Conservation (phyloP, 2,329 filamentous ascomycete genomes). For the Bipolaris cookei region DNA sequence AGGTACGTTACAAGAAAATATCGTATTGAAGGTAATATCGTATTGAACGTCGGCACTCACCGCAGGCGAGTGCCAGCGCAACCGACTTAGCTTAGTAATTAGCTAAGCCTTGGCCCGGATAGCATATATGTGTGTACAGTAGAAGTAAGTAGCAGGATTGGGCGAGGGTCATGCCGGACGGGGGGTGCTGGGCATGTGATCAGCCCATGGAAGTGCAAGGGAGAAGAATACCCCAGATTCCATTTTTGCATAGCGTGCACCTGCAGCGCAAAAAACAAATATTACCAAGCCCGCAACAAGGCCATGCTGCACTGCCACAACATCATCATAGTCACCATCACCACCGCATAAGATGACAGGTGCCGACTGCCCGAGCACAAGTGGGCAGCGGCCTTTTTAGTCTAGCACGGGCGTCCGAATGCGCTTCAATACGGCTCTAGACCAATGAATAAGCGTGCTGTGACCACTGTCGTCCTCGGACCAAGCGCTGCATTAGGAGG, state of each 20-base stretch:
- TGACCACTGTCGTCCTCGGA: constrained; percentile 17
- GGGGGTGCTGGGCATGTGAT: too few species aligned
- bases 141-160: too few species aligned
- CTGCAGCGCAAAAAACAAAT: constrained; percentile 10
- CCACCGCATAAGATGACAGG: constrained; percentile 15
- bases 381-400: constrained; percentile 26
- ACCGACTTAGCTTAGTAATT: too few species aligned
- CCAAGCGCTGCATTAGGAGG: constrained; percentile 13
- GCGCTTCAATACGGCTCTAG: constrained; percentile 24
- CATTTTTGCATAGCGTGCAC: neutral
- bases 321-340: constrained; percentile 21
- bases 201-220: too few species aligned
- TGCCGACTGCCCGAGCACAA: constrained; percentile 26
- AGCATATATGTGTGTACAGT: neutral
- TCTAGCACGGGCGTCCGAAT: constrained; percentile 24
- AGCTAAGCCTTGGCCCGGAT: too few species aligned
- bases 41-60: too few species aligned
- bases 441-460: constrained; percentile 26
- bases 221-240: constrained; percentile 12
- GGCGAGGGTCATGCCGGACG: too few species aligned
- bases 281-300: neutral
- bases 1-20: too few species aligned
- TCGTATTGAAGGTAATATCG: too few species aligned
- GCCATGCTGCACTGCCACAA: constrained; percentile 29
- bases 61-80: too few species aligned